Evolutionary conservation across 2,329 filamentous ascomycete species (phyloP).

Genomic region (Domatiomyces catenatus): DNA sequence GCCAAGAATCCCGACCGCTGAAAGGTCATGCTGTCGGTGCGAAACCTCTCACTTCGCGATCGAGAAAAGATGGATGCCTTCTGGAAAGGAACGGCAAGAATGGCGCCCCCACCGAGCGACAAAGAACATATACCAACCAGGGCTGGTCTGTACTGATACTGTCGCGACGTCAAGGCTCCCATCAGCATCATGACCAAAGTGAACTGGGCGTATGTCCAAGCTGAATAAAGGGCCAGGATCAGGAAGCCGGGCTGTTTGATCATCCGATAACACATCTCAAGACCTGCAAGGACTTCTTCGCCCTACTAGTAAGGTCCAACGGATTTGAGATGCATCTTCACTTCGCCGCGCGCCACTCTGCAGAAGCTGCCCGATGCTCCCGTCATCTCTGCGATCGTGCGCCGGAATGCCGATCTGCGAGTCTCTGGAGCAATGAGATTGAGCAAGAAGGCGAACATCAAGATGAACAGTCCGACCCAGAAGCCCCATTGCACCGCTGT

Average conservation of each 20-base stretch:
- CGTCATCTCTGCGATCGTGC: slow-evolving; percentile 49
- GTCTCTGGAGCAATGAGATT: slow-evolving; percentile 61
- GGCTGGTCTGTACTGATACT: slow-evolving; percentile 49
- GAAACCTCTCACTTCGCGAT: slow-evolving; percentile 41
- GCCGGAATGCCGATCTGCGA: slow-evolving; percentile 51
- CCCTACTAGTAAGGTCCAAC: slow-evolving; percentile 63
- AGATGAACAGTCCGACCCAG: slow-evolving; percentile 54
- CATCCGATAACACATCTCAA: slow-evolving; percentile 54
- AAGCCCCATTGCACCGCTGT: slow-evolving; percentile 58
- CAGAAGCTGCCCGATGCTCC: slow-evolving; percentile 15
- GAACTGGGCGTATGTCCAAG: slow-evolving; percentile 65
- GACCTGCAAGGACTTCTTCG: slow-evolving; percentile 57
- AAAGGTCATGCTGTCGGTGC: slow-evolving; percentile 53
- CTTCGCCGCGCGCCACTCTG: slow-evolving; percentile 53
- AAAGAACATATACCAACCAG: slow-evolving; percentile 52
- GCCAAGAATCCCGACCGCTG: slow-evolving; percentile 51
- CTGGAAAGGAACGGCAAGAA: slow-evolving; percentile 56
- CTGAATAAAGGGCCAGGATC: slow-evolving; percentile 56
- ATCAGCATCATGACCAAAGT: slow-evolving; percentile 58
- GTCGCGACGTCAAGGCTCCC: slow-evolving; percentile 53
- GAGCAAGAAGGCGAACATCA: slow-evolving; percentile 49
- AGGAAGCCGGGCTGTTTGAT: slow-evolving; percentile 57
- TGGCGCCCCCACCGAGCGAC: slow-evolving; percentile 51
- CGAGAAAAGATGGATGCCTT: slow-evolving; percentile 56
- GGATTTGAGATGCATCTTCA: slow-evolving; percentile 59